Base-by-base conservation (phyloP, 2,329 filamentous ascomycete genomes). In the Aureobasidium sp. region DNA sequence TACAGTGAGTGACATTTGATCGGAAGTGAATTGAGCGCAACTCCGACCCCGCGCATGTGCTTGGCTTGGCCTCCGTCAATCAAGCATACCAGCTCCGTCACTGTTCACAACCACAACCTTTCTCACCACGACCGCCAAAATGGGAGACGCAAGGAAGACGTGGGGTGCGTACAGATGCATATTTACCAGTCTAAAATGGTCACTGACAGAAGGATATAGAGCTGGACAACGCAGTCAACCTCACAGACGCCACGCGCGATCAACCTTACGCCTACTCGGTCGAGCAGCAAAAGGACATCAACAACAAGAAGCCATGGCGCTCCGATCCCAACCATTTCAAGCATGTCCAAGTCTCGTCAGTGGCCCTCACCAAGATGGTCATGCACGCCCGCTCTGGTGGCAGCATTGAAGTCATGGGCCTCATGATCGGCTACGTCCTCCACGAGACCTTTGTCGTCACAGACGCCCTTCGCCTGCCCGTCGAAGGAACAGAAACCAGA, bases 371-470 rank as follows among this genome's bases (percentile, higher is more conserved):
- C 68, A 99, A 99, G 78, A 99, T 99, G 94, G 91, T 95, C 66
- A 97, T 97, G 90, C 94, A 99, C 74, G 94, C 94, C 10, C 89
- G 94, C n/a, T 92, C 91, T 0, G 94, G 94, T 66, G 93, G 94
- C 62, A 85, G 85, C 34, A 83, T 97, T 66, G 94, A 99, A 78
- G 84, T 99, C 69, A 99, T 99, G 94, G 94, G 94, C 62, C 76
- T 99, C 68, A 99, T 99, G 94, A 89, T 96, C 72, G 94, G 94
- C 64, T 96, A 96, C 74, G 88, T 96, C 54, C 84, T 90, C 66
- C 85, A 87, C 45, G 87, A 95, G 69, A 86, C 89, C 1, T 90
- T 99, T 70, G 85, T 99, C 67, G 88, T 99, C 59, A 97, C 92
- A 1, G 94, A 99, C 71, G 91, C 92, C 30, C 94, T 97, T 76